Evolutionary conservation across 148 eudicot species (phyloP), one percentile per base, ranked within the genome.

Genomic region (Selenicereus undatus): DNA sequence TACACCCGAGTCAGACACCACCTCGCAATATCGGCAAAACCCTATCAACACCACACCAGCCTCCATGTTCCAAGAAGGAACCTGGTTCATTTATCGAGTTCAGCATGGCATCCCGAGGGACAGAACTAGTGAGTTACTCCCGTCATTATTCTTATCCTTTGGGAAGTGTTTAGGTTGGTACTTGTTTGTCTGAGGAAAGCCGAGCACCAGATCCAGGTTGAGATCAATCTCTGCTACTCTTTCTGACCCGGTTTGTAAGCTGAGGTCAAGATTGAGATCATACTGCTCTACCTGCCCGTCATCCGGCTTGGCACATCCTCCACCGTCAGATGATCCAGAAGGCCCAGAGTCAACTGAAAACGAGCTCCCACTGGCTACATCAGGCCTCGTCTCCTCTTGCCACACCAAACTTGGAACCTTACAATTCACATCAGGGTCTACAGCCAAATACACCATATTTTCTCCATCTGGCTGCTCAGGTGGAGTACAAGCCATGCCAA

Each of bases 321-420:
- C 80, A 48, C 73, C 75, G 9, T 76, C 82, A 2, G 84, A 81
- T 48, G 84, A 81, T 56, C 74, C 81, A 54, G 86, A 84, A 43
- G 84, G 88, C 14, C 83, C 84, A 0, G 84, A 86, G 36, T 86
- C 84, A 70, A 86, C 17, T n/a, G 86, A 86, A 29, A 84, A 74
- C 8, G 84, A 76, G 64, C 78, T 75, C 20, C 77, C 77, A 81
- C 76, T 78, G 17, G 45, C 80, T 36, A 76, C 1, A 30, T 79
- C 80, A 0, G 26, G 66, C 79, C 64, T 60, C 82, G 35, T 75
- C 39, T 75, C 77, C 71, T 27, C 71, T 26, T 66, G 35, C 17
- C 17, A 66, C 18, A 13, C 26, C 71, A 26, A 14, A 66, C 35
- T 2, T 3, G 71, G 71, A 27, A 17, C 71, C 71, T 66, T 66